Evolutionary conservation across 169 alveolate genomes (phyloP).

Genomic region (Perkinsus chesapeaki): DNA sequence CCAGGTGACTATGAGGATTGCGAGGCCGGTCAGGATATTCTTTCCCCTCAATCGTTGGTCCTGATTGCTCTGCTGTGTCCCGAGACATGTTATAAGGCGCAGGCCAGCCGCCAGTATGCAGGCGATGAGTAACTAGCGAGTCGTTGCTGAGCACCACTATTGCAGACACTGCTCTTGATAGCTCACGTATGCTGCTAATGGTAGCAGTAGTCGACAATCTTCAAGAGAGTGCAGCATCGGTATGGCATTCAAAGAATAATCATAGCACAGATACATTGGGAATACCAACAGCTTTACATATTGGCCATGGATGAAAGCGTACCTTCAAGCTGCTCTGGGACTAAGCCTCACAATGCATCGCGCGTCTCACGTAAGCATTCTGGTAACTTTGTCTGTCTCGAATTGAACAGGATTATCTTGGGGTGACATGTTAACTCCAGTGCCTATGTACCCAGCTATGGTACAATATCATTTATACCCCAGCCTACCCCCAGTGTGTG

Average conservation of each 20-base stretch:
- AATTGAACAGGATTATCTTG: background rate
- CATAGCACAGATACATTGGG: constrained; percentile 20
- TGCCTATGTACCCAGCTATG: background rate
- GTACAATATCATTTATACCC: background rate
- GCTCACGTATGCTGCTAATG: background rate
- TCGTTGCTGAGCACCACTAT: background rate
- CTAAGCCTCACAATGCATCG: background rate
- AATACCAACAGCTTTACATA: constrained; percentile 20
- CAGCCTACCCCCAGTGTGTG: background rate
- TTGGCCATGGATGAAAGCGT: background rate
- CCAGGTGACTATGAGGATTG: background rate
- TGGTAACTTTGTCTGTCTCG: background rate
- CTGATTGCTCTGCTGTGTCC: background rate
- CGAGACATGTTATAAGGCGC: background rate
- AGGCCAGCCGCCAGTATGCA: background rate
- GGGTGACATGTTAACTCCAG: background rate
- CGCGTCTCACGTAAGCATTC: background rate
- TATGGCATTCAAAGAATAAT: background rate
- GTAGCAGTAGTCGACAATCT: background rate
- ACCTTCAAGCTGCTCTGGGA: background rate
- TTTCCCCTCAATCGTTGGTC: background rate
- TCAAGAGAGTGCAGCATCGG: background rate
- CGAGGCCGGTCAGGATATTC: background rate
- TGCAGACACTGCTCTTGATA: background rate
- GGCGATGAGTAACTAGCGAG: background rate